Evolutionary conservation across 2,329 filamentous ascomycete genomes (phyloP).

Genomic region (Stemphylium lycopersici): DNA sequence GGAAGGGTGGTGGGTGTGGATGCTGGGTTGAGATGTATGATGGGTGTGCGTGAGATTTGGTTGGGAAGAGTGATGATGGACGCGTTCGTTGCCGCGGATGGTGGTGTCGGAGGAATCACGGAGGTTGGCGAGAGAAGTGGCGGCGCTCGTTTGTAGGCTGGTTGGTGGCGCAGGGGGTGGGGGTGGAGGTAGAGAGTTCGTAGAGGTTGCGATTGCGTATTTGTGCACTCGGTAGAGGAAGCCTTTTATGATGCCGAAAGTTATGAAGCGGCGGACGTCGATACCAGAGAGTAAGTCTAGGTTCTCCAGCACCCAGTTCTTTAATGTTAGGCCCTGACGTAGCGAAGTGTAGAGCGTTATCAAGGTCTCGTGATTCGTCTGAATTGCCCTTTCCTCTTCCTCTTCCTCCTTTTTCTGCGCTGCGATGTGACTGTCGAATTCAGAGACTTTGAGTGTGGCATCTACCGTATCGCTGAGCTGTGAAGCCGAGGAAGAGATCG

Average conservation of each 20-base stretch:
- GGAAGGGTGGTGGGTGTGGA: slow-evolving; percentile 21
- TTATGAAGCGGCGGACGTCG: slow-evolving; percentile 88
- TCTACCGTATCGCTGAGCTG: slow-evolving; percentile 22
- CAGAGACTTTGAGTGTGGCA: slow-evolving; percentile 22
- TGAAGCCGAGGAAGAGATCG: slow-evolving; percentile 33
- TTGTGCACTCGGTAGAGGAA: slow-evolving; percentile 92
- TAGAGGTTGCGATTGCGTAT: slow-evolving; percentile 69
- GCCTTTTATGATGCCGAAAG: slow-evolving; percentile 95
- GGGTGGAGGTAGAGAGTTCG: slow-evolving; percentile 23
- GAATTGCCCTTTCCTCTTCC: slow-evolving; percentile 21
- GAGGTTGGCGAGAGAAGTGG: slow-evolving; percentile 20
- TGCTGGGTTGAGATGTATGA: slow-evolving; percentile 8
- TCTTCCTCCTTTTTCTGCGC: slow-evolving; percentile 13
- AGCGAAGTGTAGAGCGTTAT: slow-evolving; percentile 87
- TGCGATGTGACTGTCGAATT: slow-evolving; percentile 15
- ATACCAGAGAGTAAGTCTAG: slow-evolving; percentile 74
- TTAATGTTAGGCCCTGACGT: slow-evolving; percentile 79
- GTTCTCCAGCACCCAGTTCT: slow-evolving; percentile 83
- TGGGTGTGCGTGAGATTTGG: slow-evolving; percentile 1
- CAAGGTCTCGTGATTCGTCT: slow-evolving; percentile 54
- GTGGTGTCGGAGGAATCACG: slow-evolving; percentile 29
- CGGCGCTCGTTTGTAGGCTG: slow-evolving; percentile 29
- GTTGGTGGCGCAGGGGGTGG: slow-evolving; percentile 27
- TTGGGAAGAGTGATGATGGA: slow-evolving; percentile 7
- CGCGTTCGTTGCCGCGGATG: slow-evolving; percentile 20